Conservation (phyloP, 345 rosid species). For the Melaleuca quinquenervia region DNA sequence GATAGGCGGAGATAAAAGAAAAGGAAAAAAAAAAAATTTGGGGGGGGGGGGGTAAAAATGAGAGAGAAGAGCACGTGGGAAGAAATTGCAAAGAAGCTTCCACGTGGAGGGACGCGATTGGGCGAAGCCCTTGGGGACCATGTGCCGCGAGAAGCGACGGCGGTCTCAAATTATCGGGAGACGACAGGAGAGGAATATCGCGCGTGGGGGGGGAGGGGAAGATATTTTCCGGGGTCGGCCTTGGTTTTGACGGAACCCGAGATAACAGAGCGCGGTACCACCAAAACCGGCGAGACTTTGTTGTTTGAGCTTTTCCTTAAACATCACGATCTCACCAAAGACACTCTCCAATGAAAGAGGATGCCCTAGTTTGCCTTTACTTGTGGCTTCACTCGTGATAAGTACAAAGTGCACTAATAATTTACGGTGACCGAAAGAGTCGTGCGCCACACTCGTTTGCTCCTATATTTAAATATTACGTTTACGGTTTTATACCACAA, state of each 20-base stretch:
- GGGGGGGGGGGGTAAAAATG: too few species aligned
- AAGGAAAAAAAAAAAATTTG: accelerated
- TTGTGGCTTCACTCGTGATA: background rate
- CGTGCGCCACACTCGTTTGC: accelerated
- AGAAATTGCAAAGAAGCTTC: background rate
- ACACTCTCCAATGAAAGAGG: background rate
- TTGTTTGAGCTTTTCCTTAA: too few species aligned
- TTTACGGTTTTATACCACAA: accelerated
- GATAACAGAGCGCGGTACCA: background rate
- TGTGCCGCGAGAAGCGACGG: background rate
- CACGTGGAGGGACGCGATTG: background rate
- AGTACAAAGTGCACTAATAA: background rate
- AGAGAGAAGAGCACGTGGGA: background rate
- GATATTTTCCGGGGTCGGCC: background rate
- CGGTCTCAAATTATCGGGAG: background rate
- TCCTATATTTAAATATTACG: background rate
- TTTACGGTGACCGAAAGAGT: accelerated
- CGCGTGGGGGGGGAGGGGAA: background rate
- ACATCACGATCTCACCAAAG: background rate
- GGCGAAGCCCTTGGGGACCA: background rate
- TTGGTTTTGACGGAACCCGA: background rate
- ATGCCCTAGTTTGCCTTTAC: background rate
- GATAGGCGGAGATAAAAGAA: accelerated
- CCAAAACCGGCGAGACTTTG: background rate
- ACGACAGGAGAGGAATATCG: background rate